phyloP scores from a whole-genome alignment of 352 stramenopile genomes.

The Phytophthora ohioensis region DNA sequence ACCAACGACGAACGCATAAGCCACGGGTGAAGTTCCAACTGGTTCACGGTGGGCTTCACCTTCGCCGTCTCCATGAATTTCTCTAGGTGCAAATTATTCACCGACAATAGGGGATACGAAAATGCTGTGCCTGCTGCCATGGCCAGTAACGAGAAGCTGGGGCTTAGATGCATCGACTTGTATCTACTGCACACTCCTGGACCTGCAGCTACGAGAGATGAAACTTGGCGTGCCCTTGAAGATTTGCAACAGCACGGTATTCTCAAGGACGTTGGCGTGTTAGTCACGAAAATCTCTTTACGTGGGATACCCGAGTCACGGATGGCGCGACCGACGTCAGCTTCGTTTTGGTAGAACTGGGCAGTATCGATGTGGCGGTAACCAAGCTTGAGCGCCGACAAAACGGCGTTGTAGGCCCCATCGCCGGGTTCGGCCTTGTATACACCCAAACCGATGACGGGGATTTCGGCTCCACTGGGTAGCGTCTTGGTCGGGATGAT shows the following conservation, averaged over 20 bases:
- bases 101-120: no score
- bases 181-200: no score
- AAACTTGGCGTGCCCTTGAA: no score
- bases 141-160: no score
- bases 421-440: slow-evolving; percentile 55
- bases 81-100: no score
- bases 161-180: no score
- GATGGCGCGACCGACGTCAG: slow-evolving; percentile 75
- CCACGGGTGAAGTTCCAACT: slow-evolving; percentile 12
- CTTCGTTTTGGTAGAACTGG: slow-evolving; percentile 87
- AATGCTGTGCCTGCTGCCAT: no score
- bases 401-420: slow-evolving; percentile 61
- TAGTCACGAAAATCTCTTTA: slow-evolving; percentile 80
- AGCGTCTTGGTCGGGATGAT: slow-evolving; percentile 40
- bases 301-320: slow-evolving; percentile 69
- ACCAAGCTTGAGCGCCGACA: slow-evolving; percentile 64
- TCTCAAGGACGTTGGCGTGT: no score
- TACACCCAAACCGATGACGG: slow-evolving; percentile 55
- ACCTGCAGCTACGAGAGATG: no score
- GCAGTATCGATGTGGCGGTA: slow-evolving; percentile 92
- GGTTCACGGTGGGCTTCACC: slow-evolving; percentile 4
- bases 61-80: slow-evolving; percentile 4
- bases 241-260: no score
- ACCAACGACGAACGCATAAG: slow-evolving; percentile 7
- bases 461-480: slow-evolving; percentile 52